These are phyloP conservation scores for Pseudogymnoascus sp. DNA, from an alignment of 2,329 filamentous ascomycete genomes.

Conservation along the genomic window DNA sequence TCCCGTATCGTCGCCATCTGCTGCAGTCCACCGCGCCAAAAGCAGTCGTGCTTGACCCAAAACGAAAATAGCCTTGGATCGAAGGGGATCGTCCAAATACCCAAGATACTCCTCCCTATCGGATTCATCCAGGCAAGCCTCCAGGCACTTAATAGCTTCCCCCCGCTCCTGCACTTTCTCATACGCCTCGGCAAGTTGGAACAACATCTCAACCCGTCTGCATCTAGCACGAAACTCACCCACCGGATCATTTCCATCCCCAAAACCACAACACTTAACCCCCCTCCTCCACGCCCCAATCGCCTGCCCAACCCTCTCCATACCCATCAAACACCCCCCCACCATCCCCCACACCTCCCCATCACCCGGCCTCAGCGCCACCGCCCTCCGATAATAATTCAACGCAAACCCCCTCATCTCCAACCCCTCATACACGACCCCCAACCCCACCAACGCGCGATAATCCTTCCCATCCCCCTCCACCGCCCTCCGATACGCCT, in stretches of 20 bases:
- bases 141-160: background rate
- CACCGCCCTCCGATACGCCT: background rate
- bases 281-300: background rate
- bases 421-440: background rate
- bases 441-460: background rate
- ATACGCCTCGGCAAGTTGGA: background rate
- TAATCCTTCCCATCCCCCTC: background rate
- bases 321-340: background rate
- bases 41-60: background rate
- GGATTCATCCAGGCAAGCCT: background rate
- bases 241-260: background rate
- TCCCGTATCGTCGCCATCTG: background rate
- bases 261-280: background rate
- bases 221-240: background rate
- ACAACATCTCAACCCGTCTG: background rate
- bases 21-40: background rate
- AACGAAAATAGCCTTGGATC: background rate
- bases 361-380: background rate
- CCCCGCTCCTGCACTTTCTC: background rate
- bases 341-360: background rate
- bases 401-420: background rate
- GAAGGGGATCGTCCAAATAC: background rate
- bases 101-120: background rate
- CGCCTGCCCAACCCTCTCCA: background rate
- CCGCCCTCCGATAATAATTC: background rate